These are phyloP conservation scores for Xanthoconium purpureum DNA, from an alignment of 768 basidiomycete genomes.

Conservation along the genomic window DNA sequence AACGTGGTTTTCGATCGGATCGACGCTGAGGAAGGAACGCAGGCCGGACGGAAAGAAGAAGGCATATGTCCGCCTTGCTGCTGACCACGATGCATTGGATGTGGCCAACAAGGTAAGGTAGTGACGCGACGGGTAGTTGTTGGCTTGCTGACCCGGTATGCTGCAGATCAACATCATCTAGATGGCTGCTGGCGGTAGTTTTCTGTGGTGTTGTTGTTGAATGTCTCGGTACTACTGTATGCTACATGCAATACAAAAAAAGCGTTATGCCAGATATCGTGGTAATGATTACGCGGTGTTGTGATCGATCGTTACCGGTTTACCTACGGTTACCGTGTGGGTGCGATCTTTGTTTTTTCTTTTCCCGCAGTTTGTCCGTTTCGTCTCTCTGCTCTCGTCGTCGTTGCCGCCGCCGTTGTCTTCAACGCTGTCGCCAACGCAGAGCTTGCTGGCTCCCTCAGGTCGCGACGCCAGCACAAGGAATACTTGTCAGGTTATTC, in stretches of 20 bases:
- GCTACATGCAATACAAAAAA: background rate
- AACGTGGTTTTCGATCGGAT: background rate
- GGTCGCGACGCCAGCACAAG: slow-evolving; percentile 13
- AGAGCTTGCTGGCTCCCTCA: slow-evolving; percentile 1
- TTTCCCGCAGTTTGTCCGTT: slow-evolving; percentile 16
- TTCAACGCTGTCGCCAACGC: slow-evolving; percentile 19
- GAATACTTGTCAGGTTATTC: background rate
- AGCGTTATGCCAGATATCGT: background rate
- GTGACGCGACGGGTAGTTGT: background rate
- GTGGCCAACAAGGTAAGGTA: slow-evolving; percentile 89
- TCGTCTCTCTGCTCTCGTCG: background rate
- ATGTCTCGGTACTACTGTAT: slow-evolving; percentile 11
- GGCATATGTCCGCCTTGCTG: slow-evolving; percentile 92
- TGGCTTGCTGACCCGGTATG: background rate
- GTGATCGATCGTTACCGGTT: background rate
- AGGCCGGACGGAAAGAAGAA: slow-evolving; percentile 99
- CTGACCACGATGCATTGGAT: slow-evolving; percentile 96
- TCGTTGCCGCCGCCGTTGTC: background rate
- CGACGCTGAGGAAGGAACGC: background rate
- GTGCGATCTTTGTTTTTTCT: slow-evolving; percentile 11
- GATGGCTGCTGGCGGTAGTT: slow-evolving; percentile 13
- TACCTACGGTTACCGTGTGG: slow-evolving; percentile 18
- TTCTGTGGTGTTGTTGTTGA: background rate
- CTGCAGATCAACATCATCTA: slow-evolving; percentile 91
- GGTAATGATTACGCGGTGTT: background rate